A percentile compares a stretch with the other conserved stretches of the same genome.
phyloP scores from a whole-genome alignment of 2,329 filamentous ascomycete genomes.

The Talaromyces atroroseus region DNA sequence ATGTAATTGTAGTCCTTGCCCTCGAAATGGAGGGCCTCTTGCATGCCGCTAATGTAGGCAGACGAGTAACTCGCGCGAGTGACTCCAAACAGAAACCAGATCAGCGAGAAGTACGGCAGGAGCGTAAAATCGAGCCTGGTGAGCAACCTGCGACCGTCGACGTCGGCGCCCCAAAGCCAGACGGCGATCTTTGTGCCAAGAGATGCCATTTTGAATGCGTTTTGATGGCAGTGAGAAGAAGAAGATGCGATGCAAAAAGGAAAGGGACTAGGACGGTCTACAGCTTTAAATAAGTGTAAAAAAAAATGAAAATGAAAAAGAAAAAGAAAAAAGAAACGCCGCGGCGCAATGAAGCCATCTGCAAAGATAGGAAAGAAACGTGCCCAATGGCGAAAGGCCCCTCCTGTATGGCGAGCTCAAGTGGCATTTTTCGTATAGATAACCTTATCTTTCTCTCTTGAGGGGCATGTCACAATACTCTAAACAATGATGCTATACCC shows the following conservation, averaged over 20 bases:
- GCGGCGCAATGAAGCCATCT: neutral
- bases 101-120: constrained; percentile 42
- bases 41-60: constrained; percentile 42
- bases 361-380: too few relatives aligned
- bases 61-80: constrained; percentile 42
- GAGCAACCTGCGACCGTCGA: constrained; percentile 20
- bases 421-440: too few relatives aligned
- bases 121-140: constrained; percentile 40
- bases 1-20: constrained; percentile 41
- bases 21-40: constrained; percentile 32
- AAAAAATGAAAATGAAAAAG: too few relatives aligned
- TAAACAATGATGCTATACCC: neutral
- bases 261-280: neutral
- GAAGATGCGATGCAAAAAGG: neutral
- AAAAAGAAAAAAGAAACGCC: too few relatives aligned
- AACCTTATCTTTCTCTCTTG: neutral
- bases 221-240: neutral
- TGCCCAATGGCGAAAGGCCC: neutral
- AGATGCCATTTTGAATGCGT: constrained; percentile 1
- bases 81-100: constrained; percentile 47
- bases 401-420: neutral
- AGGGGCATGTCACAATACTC: neutral
- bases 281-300: neutral
- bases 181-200: constrained; percentile 5
- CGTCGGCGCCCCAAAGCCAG: constrained; percentile 12